Evolutionary conservation across 768 basidiomycete species (phyloP), one percentile per base, ranked within the genome.

Genomic region (Suillus sp.): DNA sequence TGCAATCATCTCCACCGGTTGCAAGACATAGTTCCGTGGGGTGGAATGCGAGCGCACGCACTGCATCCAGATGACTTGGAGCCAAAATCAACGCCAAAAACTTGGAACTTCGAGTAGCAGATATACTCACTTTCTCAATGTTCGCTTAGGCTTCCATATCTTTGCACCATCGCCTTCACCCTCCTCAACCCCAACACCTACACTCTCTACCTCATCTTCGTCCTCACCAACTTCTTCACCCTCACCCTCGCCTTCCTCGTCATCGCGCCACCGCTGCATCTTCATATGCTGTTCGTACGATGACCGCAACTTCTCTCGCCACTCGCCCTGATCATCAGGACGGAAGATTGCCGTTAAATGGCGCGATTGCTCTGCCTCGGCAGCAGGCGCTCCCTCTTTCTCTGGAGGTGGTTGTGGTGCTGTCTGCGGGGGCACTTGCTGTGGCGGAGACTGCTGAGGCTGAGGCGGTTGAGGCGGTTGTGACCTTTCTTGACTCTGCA

Each of bases 1-100:
- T 95, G 73, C 87, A 92, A 72, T 99, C 97, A 72, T 98, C 96
- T 34, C 95, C 93, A 27, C 91, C 97, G 53, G 91, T 94, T n/a
- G 92, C 95, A 60, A 99, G 78, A 70, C 89, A 89, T 50, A 94
- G 77, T 67, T 93, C 92, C 40, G 80, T 89, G 1, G 92, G 92
- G 71, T 95, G 93, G 83, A 97, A 96, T 0, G 92, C 89, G 27
- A 99, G 80, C 8, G 93, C 89, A 60, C 96, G 88, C 45, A 97
- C 95, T 16, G 93, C 88, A 75, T 98, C 96, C 65, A 99, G 80
- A 76, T 99, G 97, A 75, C 95, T 96, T 64, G 53, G 48, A 65
- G 64, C 25, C 9, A 5, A 38, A 14, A 66, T 64, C 34, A 54
- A 66, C 65, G n/a, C 58, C 14, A n/a, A 45, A 42, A 51, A 14